Evolutionary conservation across 2,329 filamentous ascomycete genomes (phyloP), one percentile per base, ranked within the genome.

Genomic region (Basipetospora chlamydospora): DNA sequence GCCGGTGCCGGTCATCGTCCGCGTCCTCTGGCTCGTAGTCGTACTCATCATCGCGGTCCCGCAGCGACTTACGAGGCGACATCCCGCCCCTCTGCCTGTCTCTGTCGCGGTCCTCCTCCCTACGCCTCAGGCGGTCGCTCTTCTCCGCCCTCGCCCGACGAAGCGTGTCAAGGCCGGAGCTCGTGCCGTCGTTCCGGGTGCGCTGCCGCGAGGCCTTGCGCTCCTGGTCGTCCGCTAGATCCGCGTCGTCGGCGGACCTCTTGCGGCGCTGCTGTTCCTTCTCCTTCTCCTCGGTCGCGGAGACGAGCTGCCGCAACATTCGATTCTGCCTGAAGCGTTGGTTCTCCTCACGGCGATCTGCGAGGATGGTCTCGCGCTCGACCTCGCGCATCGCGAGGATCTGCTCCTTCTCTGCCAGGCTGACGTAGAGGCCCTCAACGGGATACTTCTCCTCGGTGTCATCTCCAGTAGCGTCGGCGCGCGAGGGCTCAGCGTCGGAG

Each of bases 371-470:
- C 57, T 98, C 90, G 43, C 88, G 80, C 52, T 93, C 78, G 35
- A 96, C 78, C 60, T 96, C 87, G 21, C 86, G 79, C 70, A 95
- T 76, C 39, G 67, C 72, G 70, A 90, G 77, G 43, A 98, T 90
- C 35, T 80, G 67, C 6, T 69, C 69, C 56, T 83, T 87, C 51
- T 90, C 83, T 26, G 73, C 67, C 30, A 75, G 66, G 45, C 74
- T 81, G 47, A 73, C 70, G 55, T 84, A 90, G 49, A 90, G 77
- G 47, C 88, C 87, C 45, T 98, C 90, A 43, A 94, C 71, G 0
- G 88, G 86, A 52, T 92, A 90, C 39, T 80, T 64, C 50, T 78
- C 70, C 37, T 72, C 68, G 39, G 77, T 68, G 34, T 73, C 68
- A 33, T 67, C 66, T 28, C 63, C 61, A 17, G 58, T 44, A 57